These are phyloP conservation scores for Rhizopus sp. DNA, from an alignment of 371 early-diverging fungal species.

Conservation along the genomic window DNA sequence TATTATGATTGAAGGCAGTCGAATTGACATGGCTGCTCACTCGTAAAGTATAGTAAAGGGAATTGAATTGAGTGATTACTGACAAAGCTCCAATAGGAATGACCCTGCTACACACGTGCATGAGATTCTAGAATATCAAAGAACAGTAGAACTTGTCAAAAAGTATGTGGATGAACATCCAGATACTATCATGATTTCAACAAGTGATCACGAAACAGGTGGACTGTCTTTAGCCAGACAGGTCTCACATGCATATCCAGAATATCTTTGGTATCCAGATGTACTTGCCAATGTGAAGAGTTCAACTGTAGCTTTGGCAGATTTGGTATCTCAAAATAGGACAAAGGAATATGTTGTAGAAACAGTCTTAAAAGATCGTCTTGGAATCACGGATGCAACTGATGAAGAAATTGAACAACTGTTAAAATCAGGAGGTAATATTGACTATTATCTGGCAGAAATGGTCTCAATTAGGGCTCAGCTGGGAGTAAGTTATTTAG, in stretches of 20 bases:
- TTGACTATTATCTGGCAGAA: conserved; percentile 63
- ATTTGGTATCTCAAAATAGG: conserved; percentile 18
- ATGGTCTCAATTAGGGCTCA: conserved; percentile 74
- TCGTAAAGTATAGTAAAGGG: conserved; percentile 37
- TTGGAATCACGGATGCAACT: conserved; percentile 74
- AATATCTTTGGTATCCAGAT: conserved; percentile 87
- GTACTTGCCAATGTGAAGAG: conserved; percentile 64
- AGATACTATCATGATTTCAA: conserved; percentile 84
- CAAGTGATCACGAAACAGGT: conserved; percentile 96
- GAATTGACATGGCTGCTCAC: conserved; percentile 90
- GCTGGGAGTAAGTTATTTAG: conserved; percentile 55
- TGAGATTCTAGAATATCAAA: conserved; percentile 91
- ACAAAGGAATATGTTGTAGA: conserved; percentile 32
- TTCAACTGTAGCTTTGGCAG: conserved; percentile 67
- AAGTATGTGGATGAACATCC: conserved; percentile 75
- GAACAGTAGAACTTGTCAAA: conserved; percentile 70
- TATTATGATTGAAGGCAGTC: conserved; percentile 93
- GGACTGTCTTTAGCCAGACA: conserved; percentile 83
- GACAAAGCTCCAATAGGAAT: conserved; percentile 54
- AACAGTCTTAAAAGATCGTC: conserved; percentile 54
- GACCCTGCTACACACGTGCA: conserved; percentile 90
- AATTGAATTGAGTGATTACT: conserved; percentile 14
- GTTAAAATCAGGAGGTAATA: conserved; percentile 23
- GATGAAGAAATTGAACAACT: conserved; percentile 62
- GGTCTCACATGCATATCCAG: conserved; percentile 65